A percentile compares a stretch with the other conserved stretches of the same genome.
Conservation (phyloP, 768 basidiomycete species). For the Lactifluus pinguis region DNA sequence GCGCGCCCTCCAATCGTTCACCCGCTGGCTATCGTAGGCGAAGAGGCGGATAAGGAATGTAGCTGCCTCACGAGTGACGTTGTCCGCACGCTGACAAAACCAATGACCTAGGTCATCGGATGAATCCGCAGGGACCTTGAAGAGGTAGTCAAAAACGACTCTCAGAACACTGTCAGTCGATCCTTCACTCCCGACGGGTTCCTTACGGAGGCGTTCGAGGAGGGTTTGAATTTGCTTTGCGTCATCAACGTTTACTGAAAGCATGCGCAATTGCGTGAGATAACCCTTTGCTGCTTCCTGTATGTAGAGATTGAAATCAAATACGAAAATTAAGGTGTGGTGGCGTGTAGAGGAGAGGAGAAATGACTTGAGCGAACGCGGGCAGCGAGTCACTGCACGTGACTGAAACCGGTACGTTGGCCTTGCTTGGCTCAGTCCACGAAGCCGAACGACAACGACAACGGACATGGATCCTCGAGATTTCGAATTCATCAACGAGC, state of each 20-base stretch:
- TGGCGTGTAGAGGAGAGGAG: not conserved
- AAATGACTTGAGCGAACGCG: no score
- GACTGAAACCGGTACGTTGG: not conserved
- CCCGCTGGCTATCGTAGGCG: conserved; percentile 57
- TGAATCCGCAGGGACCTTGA: conserved; percentile 33
- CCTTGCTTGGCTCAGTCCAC: no score
- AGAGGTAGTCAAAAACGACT: conserved; percentile 45
- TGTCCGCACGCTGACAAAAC: conserved; percentile 63
- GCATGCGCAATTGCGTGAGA: not conserved
- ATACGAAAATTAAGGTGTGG: not conserved
- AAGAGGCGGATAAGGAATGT: conserved; percentile 76
- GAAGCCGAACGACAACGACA: not conserved
- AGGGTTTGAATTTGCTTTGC: conserved; percentile 34
- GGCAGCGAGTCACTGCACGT: not conserved
- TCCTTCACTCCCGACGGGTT: conserved; percentile 43
- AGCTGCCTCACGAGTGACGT: conserved; percentile 54
- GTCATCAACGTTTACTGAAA: not conserved
- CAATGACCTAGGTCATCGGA: conserved; percentile 44
- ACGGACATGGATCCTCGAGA: conserved; percentile 17
- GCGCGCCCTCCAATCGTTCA: conserved; percentile 54
- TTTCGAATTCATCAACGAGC: conserved; percentile 13
- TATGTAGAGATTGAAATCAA: not conserved
- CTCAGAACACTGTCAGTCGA: conserved; percentile 42
- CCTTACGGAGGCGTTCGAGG: conserved; percentile 49
- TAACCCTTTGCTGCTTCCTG: no score